These are phyloP conservation scores for Eremothecium gossypii DNA, from an alignment of 1,139 yeast genomes.

Conservation along the genomic window DNA sequence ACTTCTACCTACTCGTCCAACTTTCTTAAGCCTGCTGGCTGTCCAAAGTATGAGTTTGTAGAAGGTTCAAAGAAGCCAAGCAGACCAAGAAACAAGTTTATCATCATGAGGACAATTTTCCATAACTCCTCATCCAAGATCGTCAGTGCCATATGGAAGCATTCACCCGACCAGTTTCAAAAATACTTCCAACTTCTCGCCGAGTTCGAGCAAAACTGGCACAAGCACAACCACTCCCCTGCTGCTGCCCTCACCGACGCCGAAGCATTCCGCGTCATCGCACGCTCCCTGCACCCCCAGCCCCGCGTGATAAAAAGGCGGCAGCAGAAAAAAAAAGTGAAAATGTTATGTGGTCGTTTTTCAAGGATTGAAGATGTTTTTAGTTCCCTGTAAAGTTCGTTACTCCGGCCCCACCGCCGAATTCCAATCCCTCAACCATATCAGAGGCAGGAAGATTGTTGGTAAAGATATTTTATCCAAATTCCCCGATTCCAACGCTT, in stretches of 20 bases:
- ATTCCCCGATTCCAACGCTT: conserved; percentile 8
- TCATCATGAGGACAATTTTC: conserved; percentile 6
- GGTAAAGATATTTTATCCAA: conserved; percentile 13
- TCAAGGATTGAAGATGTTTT: conserved; percentile 5
- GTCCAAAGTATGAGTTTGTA: conserved; percentile 3
- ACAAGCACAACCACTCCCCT: conserved; percentile 1
- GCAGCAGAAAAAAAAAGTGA: conserved; percentile 4
- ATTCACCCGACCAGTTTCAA: conserved; percentile 4
- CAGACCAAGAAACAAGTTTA: conserved; percentile 7
- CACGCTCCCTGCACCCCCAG: conserved; percentile 2
- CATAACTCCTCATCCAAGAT: conserved; percentile 5
- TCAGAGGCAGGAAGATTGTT: conserved; percentile 22
- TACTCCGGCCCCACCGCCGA: conserved; percentile 17
- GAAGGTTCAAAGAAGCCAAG: conserved; percentile 2
- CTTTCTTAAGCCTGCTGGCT: conserved; percentile 3
- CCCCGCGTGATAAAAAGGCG: conserved; percentile 1
- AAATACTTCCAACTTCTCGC: conserved; percentile 5
- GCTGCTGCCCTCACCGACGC: conserved; percentile 4
- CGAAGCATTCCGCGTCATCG: conserved; percentile 1
- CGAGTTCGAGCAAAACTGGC: conserved; percentile 5
- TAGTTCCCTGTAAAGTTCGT: conserved; percentile 21
- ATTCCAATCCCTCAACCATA: conserved; percentile 13
- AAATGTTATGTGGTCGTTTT: conserved; percentile 5
- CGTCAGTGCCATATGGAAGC: conserved; percentile 5
- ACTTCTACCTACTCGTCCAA: conserved; percentile 3